phyloP scores from a whole-genome alignment of 352 stramenopile genomes.

The Globisporangium cystogenes region DNA sequence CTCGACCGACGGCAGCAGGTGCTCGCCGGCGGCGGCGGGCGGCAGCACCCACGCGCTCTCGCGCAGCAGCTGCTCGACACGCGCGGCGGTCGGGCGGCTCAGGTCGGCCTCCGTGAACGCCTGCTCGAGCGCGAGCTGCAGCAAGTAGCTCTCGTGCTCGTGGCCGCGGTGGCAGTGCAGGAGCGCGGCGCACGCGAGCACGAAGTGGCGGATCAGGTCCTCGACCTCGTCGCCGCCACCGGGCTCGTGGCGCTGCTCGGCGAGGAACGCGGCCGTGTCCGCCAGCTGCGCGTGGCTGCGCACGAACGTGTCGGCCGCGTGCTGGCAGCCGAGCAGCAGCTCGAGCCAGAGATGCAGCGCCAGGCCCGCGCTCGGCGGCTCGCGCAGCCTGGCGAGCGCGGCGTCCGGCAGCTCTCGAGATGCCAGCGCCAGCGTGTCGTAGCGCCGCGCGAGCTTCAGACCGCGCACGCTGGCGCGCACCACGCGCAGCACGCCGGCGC shows the following conservation, averaged over 20 bases:
- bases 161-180: conserved; percentile 66
- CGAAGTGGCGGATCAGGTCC: conserved; percentile 19
- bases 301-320: conserved; percentile 54
- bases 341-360: conserved; percentile 50
- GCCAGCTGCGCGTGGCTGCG: conserved; percentile 36
- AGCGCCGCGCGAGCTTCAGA: conserved; percentile 76
- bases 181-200: conserved; percentile 42
- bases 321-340: conserved; percentile 74
- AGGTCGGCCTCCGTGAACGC: conserved; percentile 25
- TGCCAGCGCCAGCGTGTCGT: conserved; percentile 38
- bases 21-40: conserved; percentile 24
- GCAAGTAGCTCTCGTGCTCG: conserved; percentile 39
- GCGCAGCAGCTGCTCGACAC: conserved; percentile 39
- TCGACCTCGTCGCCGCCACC: conserved; percentile 6
- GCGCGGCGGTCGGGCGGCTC: conserved; percentile 28
- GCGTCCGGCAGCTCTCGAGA: conserved; percentile 35
- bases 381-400: conserved; percentile 31
- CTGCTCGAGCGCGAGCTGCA: conserved; percentile 32
- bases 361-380: conserved; percentile 12
- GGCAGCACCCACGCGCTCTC: conserved; percentile 60
- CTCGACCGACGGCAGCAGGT: conserved; percentile 61
- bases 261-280: conserved; percentile 33
- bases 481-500: conserved; percentile 42
- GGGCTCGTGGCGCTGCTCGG: conserved; percentile 18
- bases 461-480: conserved; percentile 50